Evolutionary conservation across 2,329 filamentous ascomycete species (phyloP).

Genomic region (Fusarium proliferatum): DNA sequence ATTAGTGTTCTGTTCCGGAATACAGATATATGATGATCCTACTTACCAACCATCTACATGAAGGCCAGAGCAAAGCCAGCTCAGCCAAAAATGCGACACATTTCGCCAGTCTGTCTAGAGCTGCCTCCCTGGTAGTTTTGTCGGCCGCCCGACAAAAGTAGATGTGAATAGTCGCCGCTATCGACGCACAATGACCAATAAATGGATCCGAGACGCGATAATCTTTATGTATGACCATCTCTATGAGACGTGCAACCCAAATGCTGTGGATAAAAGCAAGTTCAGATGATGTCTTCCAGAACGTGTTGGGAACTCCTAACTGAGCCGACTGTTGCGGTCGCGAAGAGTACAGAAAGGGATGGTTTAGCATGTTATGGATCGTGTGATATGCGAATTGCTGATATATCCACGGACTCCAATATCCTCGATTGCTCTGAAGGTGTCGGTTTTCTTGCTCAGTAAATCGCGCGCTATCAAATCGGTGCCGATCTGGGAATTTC

Average conservation of each 20-base stretch:
- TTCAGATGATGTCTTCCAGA: neutral
- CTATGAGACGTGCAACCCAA: neutral
- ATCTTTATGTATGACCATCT: neutral
- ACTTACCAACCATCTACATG: neutral
- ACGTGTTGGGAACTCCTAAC: neutral
- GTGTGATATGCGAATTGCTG: conserved; percentile 5
- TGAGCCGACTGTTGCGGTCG: neutral
- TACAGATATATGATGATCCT: accelerated
- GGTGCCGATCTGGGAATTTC: neutral
- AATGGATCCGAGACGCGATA: neutral
- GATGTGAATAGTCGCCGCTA: neutral
- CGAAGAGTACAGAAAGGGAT: neutral
- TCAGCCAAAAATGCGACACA: neutral
- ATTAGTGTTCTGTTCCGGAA: neutral
- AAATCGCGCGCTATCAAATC: neutral
- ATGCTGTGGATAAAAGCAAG: conserved; percentile 1
- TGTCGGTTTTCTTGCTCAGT: neutral
- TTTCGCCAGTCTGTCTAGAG: neutral
- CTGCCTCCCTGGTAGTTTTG: neutral
- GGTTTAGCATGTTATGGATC: neutral
- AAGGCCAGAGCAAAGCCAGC: neutral
- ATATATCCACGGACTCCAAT: conserved; percentile 3
- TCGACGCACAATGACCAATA: neutral
- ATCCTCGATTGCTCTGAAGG: neutral
- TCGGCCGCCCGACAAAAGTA: conserved; percentile 1